Base-by-base conservation (phyloP, 2,329 filamentous ascomycete species). In the Diaporthe sp. region DNA sequence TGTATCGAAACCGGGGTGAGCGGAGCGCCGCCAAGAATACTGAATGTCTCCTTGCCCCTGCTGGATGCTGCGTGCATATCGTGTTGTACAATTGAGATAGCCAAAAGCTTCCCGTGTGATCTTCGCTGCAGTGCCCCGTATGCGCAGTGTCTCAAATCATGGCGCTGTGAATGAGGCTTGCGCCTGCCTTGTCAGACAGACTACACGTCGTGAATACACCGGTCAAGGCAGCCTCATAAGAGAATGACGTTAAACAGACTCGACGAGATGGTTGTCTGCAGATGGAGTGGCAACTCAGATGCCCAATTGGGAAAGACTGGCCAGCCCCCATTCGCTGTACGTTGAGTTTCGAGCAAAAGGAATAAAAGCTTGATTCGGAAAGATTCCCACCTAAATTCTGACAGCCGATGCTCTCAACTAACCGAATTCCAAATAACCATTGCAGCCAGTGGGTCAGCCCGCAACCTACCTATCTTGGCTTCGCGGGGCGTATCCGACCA, bases 371-470 rank as follows among this genome's bases (percentile, higher is more conserved):
- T 68, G 63, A 68, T 53, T 15, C 47, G 63, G 63, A 68, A 68
- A 53, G 63, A 39, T 68, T 68, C 63, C 63, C 63, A 53, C 47
- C 39, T 47, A 53, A 51, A 39, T 68, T 53, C 47, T 68, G 63
- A 68, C 63, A 53, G 25, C 44, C 32, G 44, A 37, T 37, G 32
- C 44, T 68, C 27, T 39, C 63, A 53, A 39, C 30, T 50, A 44
- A 17, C 22, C 8, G 27, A 72, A 75, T 75, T 75, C 73, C 73
- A 75, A 75, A 75, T 75, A 75, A 35, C 39, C 27, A 9, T 42
- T 72, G 51, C 35, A 37, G 22, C 13, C 32, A 9, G 63, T 51
- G 63, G 63, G 44, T 37, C 63, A 51, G 47, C 63, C 19, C 47
- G n/a, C 51, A 35, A 39, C 63, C 47, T 68, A 53, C 47, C 63